phyloP scores from a whole-genome alignment of 495 filamentous ascomycete genomes.

The Diplogelasinospora grovesii region DNA sequence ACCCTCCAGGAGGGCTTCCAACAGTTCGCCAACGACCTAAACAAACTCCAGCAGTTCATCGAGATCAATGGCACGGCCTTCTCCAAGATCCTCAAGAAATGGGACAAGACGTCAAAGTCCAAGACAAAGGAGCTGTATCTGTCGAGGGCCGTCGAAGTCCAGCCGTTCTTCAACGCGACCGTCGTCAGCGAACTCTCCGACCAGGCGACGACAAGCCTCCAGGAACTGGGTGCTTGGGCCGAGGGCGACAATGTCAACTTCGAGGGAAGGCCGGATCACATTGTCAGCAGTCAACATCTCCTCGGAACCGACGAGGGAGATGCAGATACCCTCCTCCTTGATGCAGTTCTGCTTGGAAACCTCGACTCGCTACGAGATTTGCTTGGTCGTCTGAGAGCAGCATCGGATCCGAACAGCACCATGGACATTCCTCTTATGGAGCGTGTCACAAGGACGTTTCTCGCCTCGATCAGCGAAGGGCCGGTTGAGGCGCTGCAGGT shows the following conservation, averaged over 20 bases:
- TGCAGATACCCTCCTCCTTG: constrained; percentile 78
- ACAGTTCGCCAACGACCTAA: constrained; percentile 90
- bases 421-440: constrained; percentile 48
- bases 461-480: constrained; percentile 81
- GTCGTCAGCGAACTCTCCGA: constrained; percentile 95
- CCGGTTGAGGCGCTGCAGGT: constrained; percentile 67
- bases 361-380: constrained; percentile 46
- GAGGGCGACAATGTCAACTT: constrained; percentile 88
- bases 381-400: constrained; percentile 42
- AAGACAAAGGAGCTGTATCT: constrained; percentile 96
- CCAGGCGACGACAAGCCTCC: constrained; percentile 83
- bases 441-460: constrained; percentile 78
- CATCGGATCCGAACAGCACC: constrained; percentile 29
- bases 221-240: constrained; percentile 93
- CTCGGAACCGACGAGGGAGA: constrained; percentile 74
- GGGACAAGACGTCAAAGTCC: constrained; percentile 99
- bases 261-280: constrained; percentile 58
- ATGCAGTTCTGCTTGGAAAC: constrained; percentile 76
- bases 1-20: constrained; percentile 93
- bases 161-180: constrained; percentile 94
- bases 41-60: constrained; percentile 97
- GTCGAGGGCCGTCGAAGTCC: constrained; percentile 90
- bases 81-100: constrained; percentile 99
- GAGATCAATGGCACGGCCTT: constrained; percentile 96
- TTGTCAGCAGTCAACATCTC: constrained; percentile 54